These are phyloP conservation scores for Nicotiana benthamiana DNA, from an alignment of 257 asterid genomes.

Conservation along the genomic window DNA sequence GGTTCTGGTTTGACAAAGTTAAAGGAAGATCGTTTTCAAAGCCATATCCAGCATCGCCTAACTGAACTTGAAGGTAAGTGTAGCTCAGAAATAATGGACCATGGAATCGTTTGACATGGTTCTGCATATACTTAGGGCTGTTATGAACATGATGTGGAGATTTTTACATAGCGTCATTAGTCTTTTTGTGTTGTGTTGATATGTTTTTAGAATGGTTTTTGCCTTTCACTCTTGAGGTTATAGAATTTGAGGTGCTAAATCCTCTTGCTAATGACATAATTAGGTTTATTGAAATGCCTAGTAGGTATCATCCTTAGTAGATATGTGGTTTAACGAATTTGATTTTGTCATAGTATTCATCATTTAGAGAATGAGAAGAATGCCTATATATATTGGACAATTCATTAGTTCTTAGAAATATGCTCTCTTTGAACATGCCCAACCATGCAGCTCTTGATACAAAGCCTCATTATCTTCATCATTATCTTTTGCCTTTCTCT, in stretches of 20 bases:
- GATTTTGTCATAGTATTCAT: too few species aligned
- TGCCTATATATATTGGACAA: neutral
- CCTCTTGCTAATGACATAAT: neutral
- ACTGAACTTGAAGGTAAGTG: slow-evolving; percentile 79
- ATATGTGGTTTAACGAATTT: too few species aligned
- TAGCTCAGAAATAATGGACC: slow-evolving; percentile 2
- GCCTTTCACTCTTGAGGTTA: neutral
- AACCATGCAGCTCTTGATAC: neutral
- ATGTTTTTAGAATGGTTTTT: neutral
- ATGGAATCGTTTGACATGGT: neutral
- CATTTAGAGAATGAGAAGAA: too few species aligned
- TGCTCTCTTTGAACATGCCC: neutral
- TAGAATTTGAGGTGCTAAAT: neutral
- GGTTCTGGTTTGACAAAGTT: slow-evolving; percentile 54
- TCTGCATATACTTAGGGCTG: neutral
- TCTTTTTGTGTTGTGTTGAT: neutral
- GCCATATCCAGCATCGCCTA: slow-evolving; percentile 65
- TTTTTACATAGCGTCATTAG: neutral
- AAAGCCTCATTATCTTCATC: neutral
- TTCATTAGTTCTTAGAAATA: neutral
- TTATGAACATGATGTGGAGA: neutral
- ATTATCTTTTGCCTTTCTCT: neutral
- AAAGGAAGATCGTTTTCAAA: slow-evolving; percentile 53
- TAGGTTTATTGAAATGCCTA: neutral
- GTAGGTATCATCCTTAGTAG: neutral